Percentiles rank a stretch among this genome's conserved stretches.
These are phyloP conservation scores for Polychaeton citri DNA, from an alignment of 2,329 filamentous ascomycete genomes.

Conservation along the genomic window DNA sequence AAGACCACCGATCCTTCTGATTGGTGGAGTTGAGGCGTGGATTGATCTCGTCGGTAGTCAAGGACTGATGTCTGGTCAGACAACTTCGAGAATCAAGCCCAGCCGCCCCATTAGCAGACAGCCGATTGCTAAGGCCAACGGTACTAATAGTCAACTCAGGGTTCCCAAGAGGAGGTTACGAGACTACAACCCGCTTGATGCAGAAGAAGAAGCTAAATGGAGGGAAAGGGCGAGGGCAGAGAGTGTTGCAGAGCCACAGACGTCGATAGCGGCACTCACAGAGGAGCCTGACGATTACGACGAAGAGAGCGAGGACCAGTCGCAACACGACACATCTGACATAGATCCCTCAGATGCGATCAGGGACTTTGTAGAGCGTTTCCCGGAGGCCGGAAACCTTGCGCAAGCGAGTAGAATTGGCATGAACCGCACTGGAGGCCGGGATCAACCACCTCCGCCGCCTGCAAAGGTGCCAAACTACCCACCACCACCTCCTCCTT, in stretches of 20 bases:
- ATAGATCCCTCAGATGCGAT: slow-evolving; percentile 27
- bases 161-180: slow-evolving; percentile 43
- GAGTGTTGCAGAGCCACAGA: slow-evolving; percentile 32
- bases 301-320: slow-evolving; percentile 8
- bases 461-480: slow-evolving; percentile 30
- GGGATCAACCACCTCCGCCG: slow-evolving; percentile 18
- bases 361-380: slow-evolving; percentile 74
- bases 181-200: slow-evolving; percentile 58
- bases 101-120: slow-evolving; percentile 39
- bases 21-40: slow-evolving; percentile 81
- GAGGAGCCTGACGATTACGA: slow-evolving; percentile 32
- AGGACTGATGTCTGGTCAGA: slow-evolving; percentile 46
- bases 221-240: slow-evolving; percentile 62
- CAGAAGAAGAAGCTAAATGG: slow-evolving; percentile 71
- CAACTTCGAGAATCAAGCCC: slow-evolving; percentile 35
- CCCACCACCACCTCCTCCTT: slow-evolving; percentile 24
- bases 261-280: slow-evolving; percentile 18
- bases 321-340: slow-evolving; percentile 1
- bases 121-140: slow-evolving; percentile 38
- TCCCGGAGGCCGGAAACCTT: slow-evolving; percentile 54
- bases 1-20: slow-evolving; percentile 60
- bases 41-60: slow-evolving; percentile 62
- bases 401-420: slow-evolving; percentile 13
- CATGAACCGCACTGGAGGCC: slow-evolving; percentile 16
- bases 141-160: slow-evolving; percentile 30